Evolutionary conservation across 2,329 filamentous ascomycete genomes (phyloP), one percentile per base, ranked within the genome.

Genomic region (Monosporascus sp.): DNA sequence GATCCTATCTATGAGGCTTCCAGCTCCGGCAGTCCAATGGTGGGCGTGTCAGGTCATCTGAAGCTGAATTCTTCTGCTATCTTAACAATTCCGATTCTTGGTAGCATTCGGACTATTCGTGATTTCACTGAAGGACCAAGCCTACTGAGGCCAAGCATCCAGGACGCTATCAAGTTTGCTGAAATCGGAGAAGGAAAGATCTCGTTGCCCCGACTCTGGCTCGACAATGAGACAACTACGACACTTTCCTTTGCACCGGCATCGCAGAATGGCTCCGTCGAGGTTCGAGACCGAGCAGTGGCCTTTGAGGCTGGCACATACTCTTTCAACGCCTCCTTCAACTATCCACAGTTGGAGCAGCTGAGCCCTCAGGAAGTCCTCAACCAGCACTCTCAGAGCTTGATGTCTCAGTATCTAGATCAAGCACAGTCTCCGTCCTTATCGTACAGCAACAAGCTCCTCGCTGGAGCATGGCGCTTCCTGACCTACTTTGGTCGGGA

Each of bases 401-500:
- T 85, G 3, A 75, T 79, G 25, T 55, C 65, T 0, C 65, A 79
- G 45, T 67, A 76, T 31, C 66, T 73, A 0, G 74, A 73, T 39
- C 72, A 81, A 50, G 74, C 76, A 1, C 72, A 71, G 0, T 81
- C 82, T 0, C 67, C 87, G 0, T 80, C 82, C 0, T 69, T 87
- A 4, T 86, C 84, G 0, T 87, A 86, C 57, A 79, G 73, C 0
- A 71, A 81, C 35, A 87, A 87, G 58, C 70, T 87, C 0, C 70
- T 85, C 2, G 83, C 84, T 2, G 83, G 83, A 11, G 82, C 80
- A 4, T 87, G 83, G 84, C 71, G 82, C 1, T 87, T 86, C 58
- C 65, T 87, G 45, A 87, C 83, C 0, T 87, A 87, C 60, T 87
- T 87, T 66, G 83, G 83, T 0, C 76, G 83, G 11, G 83, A 88